Base-by-base conservation (phyloP, 2,329 filamentous ascomycete genomes). In the Monilinia polystroma region DNA sequence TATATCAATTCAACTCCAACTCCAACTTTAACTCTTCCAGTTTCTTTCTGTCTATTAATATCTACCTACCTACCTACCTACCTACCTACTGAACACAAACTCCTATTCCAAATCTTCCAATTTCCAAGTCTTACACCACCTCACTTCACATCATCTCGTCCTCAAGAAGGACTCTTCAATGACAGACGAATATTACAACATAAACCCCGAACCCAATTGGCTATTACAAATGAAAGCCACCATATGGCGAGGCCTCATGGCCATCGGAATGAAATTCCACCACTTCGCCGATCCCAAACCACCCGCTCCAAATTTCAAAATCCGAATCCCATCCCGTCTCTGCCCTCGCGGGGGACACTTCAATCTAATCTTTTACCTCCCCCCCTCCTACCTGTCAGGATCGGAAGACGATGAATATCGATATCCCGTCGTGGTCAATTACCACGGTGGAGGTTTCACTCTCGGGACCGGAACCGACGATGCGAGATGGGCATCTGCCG, bases 371-470 rank as follows among this genome's bases (percentile, higher is more conserved):
- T 81, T 82, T 63, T 82, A 82, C 69, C 74, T 80, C 0, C 80
- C 80, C 1, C 68, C 73, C 8, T 76, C 74, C 8, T 82, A 82
- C 64, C 68, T 73, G 2, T 72, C 71, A 8, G 69, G 75, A 7
- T 63, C 70, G 29, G 68, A 76, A 38, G 67, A 73, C 23, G 57
- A 60, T 7, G 29, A 18, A n/a, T 68, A 70, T 49, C 72, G 68
- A n/a, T 80, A 73, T 62, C 82, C 87, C 0, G 84, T 84, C 23
- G 80, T 90, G 38, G 80, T 90, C 71, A 88, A 89, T 74, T 88
- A 87, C 72, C 88, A 90, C 72, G 87, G 87, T 35, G 88, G 88
- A 29, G 88, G 88, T 6, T 90, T 88, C 77, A 85, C 87, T 8
- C 77, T 89, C 43, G 88, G 88, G 16, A 81, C 81, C 57, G 85